Evolutionary conservation across 768 basidiomycete species (phyloP), one percentile per base, ranked within the genome.

Genomic region (Mycena alexandri): DNA sequence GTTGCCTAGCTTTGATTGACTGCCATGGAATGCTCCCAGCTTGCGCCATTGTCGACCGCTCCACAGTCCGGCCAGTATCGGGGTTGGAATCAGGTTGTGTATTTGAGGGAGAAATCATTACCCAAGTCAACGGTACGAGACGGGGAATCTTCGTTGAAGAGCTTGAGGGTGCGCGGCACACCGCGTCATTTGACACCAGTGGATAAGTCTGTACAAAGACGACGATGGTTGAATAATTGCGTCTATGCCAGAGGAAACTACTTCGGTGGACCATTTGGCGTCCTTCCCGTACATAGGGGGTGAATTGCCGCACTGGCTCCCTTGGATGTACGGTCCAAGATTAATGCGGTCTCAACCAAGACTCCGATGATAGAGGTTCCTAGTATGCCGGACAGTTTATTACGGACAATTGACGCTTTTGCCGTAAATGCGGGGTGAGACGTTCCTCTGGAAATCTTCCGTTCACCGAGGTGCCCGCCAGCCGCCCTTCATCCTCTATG

Each of bases 261-360:
- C 46, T 47, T 44, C n/a, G 43, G 46, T 22, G 21, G 21, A 22
- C 46, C 46, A 47, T 47, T 47, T 22, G n/a, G 46, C 21, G 21
- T 47, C 24, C 43, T 47, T 47, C n/a, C 46, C 46, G 46, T 47
- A 47, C 19, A 44, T 44, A n/a, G n/a, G 43, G 43, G 43, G 43
- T 44, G n/a, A 44, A 44, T 12, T n/a, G 4, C 43, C 43, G 16
- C 46, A 22, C 46, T 22, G 19, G 12, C 46, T 47, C 46, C 46
- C 46, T 22, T 47, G 19, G n/a, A 22, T 22, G 19, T 47, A 10
- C 46, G 21, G 21, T 47, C 21, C 21, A 22, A 47, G n/a, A n/a
- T n/a, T n/a, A n/a, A n/a, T 22, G 46, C 19, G 13, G 46, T 47
- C 46, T 47, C 46, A n/a, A 47, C 46, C 46, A 47, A 47, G n/a